Percentiles rank a stretch among this genome's conserved stretches.
Conservation (phyloP, 2,329 filamentous ascomycete species). For the Berkeleyomyces basicola region DNA sequence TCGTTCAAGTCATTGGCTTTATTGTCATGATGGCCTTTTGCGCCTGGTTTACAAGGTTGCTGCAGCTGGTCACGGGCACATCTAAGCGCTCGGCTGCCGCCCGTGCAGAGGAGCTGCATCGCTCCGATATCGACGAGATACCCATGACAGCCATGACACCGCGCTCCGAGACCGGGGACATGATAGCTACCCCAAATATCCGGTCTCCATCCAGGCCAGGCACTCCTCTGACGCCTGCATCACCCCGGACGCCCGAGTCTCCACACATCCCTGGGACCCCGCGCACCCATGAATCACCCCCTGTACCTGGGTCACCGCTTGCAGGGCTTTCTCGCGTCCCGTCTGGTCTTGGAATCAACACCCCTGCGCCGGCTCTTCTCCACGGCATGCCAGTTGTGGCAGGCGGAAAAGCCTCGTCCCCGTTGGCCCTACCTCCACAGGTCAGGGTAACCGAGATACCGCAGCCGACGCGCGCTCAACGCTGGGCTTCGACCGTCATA, state of each 20-base stretch:
- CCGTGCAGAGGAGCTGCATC: conserved; percentile 31
- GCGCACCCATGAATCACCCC: neutral
- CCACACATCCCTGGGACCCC: neutral
- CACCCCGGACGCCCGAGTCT: neutral
- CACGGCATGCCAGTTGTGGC: neutral
- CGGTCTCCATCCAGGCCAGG: neutral
- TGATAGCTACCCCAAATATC: neutral
- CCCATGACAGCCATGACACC: conserved; percentile 23
- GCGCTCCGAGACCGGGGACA: conserved; percentile 14
- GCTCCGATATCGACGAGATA: conserved; percentile 27
- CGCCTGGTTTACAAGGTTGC: conserved; percentile 35
- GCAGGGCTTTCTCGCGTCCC: conserved; percentile 13
- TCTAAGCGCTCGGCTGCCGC: conserved; percentile 35
- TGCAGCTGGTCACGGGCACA: conserved; percentile 34
- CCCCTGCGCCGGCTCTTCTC: conserved; percentile 18
- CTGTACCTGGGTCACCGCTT: conserved; percentile 6
- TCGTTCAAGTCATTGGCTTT: conserved; percentile 34
- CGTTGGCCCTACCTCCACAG: conserved; percentile 16
- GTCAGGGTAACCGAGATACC: conserved; percentile 23
- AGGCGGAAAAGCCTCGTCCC: neutral
- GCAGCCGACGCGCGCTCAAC: conserved; percentile 29
- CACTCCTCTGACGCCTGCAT: neutral
- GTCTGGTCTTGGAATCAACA: conserved; percentile 16
- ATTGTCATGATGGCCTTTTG: conserved; percentile 33
- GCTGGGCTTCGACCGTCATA: conserved; percentile 32